Percentiles rank a stretch among this genome's conserved stretches.
These are phyloP conservation scores for Nothopassalora personata DNA, from an alignment of 2,329 filamentous ascomycete genomes.

Conservation along the genomic window DNA sequence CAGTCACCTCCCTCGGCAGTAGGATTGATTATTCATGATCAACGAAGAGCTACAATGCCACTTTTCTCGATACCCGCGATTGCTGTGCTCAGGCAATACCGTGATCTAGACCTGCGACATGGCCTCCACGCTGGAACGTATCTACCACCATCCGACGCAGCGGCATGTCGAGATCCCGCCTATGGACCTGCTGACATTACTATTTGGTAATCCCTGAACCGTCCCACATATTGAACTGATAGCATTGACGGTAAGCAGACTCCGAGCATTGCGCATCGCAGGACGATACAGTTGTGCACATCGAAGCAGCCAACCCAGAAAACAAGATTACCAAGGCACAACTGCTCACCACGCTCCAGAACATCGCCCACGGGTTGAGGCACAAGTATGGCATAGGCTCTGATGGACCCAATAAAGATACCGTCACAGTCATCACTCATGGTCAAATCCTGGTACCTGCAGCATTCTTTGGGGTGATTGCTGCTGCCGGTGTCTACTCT, in stretches of 20 bases:
- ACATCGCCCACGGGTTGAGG: conserved; percentile 54
- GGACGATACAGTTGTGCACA: conserved; percentile 51
- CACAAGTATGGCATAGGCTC: conserved; percentile 49
- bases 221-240: not conserved
- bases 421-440: conserved; percentile 53
- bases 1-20: not conserved
- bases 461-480: conserved; percentile 53
- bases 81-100: not conserved
- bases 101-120: not conserved
- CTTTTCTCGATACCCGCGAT: not conserved
- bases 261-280: conserved; percentile 32
- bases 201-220: conserved; percentile 33
- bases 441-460: conserved; percentile 53
- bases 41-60: not conserved
- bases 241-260: not conserved
- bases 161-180: conserved; percentile 28
- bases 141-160: conserved; percentile 24
- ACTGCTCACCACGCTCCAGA: conserved; percentile 46
- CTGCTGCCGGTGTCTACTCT: conserved; percentile 56
- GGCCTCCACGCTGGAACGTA: conserved; percentile 14
- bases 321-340: conserved; percentile 50
- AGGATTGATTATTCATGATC: not conserved
- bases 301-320: conserved; percentile 53
- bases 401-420: conserved; percentile 46
- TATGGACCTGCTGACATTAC: conserved; percentile 38